Evolutionary conservation across 352 stramenopile species (phyloP), one percentile per base, ranked within the genome.

Genomic region (Globisporangium carolinianum): DNA sequence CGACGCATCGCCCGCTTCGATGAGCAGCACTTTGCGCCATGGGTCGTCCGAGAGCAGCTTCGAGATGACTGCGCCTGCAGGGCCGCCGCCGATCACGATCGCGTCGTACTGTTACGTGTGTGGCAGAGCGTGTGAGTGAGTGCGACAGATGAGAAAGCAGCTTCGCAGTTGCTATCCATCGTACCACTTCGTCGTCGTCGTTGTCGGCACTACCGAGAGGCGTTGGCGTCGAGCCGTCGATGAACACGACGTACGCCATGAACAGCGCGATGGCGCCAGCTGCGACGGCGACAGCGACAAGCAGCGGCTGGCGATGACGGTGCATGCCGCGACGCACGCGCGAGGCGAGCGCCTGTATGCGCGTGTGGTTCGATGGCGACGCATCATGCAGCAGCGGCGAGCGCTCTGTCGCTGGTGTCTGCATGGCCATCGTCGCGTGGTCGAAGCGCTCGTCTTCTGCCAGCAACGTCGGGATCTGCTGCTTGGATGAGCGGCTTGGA

Each of bases 41-140:
- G 64, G 57, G 47, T 86, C 72, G 46, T 89, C 75, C 17, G 73
- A 75, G 6, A 89, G 57, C 36, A 75, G 45, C 50, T 74, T 83
- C 11, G 79, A 60, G 18, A 86, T 65, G 24, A 89, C 73, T 1
- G 76, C 71, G 3, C 79, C 79, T 12, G 79, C 76, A 7, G 79
- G 79, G 0, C 79, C 79, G 10, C 76, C 79, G 0, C 79, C 79
- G 55, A 89, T 61, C 41, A 89, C 56, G 46, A 89, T 89, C 42
- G 73, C 66, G 17, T 89, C 79, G 51, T 65, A 87, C 79, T 88
- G 53, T 18, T 11, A 18, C 37, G 10, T 36, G 24, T 15, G 36
- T 32, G 24, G 3, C 24, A 32, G 24, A 32, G 37, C 0, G 24
- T 11, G 15, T 37, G 37, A 9, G 39, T 12, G 14, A 38, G 5